Base-by-base conservation (phyloP, 2,329 filamentous ascomycete genomes). In the Tolypocladium cylindrosporum region DNA sequence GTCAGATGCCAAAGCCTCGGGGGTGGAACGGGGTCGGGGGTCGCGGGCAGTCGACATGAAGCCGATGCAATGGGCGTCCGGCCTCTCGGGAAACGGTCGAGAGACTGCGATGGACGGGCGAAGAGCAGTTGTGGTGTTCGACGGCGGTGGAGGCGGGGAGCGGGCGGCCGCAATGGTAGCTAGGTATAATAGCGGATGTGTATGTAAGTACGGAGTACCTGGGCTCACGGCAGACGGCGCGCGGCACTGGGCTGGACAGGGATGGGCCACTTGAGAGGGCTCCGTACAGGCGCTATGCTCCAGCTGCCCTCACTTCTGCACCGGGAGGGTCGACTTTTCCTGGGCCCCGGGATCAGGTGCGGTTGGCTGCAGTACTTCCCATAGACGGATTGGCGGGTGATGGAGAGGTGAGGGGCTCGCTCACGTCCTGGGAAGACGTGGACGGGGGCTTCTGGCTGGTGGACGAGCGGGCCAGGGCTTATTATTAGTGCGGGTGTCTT, bases 11-110 rank as follows among this genome's bases (percentile, higher is more conserved):
- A 57, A 37, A 34, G 48, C 27, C 27, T 43, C 41, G 36, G 34
- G 40, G 27, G 41, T 41, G 21, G 27, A 55, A 50, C 31, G 51
- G 50, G 39, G 31, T 21, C 37, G 41, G 31, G 21, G 43, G 52
- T 48, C 40, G 59, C 55, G 21, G 52, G 58, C 60, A 61, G 61
- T 63, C 61, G 66, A 69, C 68, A 71, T 71, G 61, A 67, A 69
- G 65, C 65, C 65, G 63, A 63, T 60, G 59, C 58, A 55, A 55
- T 24, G 37, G 37, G 55, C 48, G 27, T 41, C 57, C 31, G 36
- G 56, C n/a, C 39, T 31, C 24, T 42, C 43, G 40, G 45, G 19
- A 16, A 4, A n/a, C 57, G 52, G 48, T 55, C 56, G 31, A 34
- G 21, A 41, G 53, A 31, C 24, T 39, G 52, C 52, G 52, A 54